Base-by-base conservation (phyloP, 2,329 filamentous ascomycete species). In the Leptosphaerulina australis region DNA sequence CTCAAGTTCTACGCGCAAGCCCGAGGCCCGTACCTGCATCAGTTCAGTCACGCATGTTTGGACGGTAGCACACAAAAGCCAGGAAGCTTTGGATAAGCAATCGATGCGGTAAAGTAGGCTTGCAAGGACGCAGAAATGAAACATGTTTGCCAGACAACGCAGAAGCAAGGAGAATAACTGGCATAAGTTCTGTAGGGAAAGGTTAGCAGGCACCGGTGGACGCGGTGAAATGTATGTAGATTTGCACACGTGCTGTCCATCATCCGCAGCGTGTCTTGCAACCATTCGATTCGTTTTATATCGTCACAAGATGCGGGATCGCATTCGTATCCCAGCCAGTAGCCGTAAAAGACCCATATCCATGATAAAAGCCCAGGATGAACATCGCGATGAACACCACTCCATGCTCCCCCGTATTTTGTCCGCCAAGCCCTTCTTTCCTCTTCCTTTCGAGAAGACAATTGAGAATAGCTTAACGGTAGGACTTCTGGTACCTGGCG, bases 401-500 rank as follows among this genome's bases (percentile, higher is more conserved):
- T 66, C 63, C 64, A 69, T 68, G 63, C 66, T 61, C 57, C 56
- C 35, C 60, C 54, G 38, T 39, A 12, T 37, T 26, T 15, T 17
- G 17, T 21, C 36, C 36, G 36, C 25, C 36, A 28, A 29, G 24
- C 24, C 9, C 12, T n/a, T 15, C 39, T 29, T 14, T 18, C 11
- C 30, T 18, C 9, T 8, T 33, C 14, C 9, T n/a, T n/a, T n/a
- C n/a, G n/a, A n/a, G n/a, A n/a, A n/a, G 14, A 34, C 41, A 22
- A 14, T 34, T 31, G 28, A 33, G 50, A 47, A 45, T 54, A 61
- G 61, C 67, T 91, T 93, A 96, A 92, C 92, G 91, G 88, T 97
- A 96, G 70, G 92, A 96, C 85, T 97, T 97, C 85, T 97, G 93
- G 92, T 91, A 97, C 77, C 92, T 88, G 76, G 93, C 84, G 77